A percentile compares a stretch with the other conserved stretches of the same genome.
Conservation (phyloP, 352 stramenopile genomes). For the Globisporangium canariense region DNA sequence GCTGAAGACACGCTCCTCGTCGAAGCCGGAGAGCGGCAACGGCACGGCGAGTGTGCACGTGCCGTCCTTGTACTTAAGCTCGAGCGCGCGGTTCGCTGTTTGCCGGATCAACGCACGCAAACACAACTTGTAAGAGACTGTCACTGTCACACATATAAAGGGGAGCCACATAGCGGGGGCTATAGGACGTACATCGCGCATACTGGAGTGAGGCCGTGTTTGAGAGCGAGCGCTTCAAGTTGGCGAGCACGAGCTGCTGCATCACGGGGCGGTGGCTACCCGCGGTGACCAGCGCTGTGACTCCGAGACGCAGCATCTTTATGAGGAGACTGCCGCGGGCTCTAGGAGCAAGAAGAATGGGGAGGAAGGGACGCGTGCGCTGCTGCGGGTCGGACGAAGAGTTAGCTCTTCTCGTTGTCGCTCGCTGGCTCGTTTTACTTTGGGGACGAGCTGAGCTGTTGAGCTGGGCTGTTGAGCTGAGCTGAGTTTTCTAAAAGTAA, state of each 20-base stretch:
- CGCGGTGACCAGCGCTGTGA: conserved; percentile 2
- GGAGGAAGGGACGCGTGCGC: neutral
- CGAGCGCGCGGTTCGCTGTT: conserved; percentile 43
- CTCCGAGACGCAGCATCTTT: conserved; percentile 14
- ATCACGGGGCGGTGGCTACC: neutral
- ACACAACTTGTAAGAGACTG: neutral
- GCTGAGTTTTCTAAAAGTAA: too few relatives aligned
- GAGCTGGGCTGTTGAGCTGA: too few relatives aligned
- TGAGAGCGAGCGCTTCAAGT: conserved; percentile 19
- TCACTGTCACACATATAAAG: neutral
- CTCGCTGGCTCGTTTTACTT: too few relatives aligned
- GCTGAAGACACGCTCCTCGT: conserved; percentile 78
- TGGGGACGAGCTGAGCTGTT: too few relatives aligned
- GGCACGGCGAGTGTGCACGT: conserved; percentile 72
- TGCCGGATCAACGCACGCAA: neutral
- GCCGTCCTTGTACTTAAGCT: conserved; percentile 81
- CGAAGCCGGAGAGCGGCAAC: conserved; percentile 71
- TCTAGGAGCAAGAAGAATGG: neutral
- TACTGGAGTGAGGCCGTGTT: conserved; percentile 14
- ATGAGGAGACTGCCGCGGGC: too few relatives aligned
- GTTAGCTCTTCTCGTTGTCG: neutral
- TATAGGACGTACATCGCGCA: conserved; percentile 14
- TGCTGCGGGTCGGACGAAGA: neutral
- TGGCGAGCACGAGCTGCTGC: conserved; percentile 13
- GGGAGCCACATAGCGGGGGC: neutral